Percentiles rank a stretch among this genome's conserved stretches.
Conservation (phyloP, 768 basidiomycete species). For the Exsudoporus frostii region DNA sequence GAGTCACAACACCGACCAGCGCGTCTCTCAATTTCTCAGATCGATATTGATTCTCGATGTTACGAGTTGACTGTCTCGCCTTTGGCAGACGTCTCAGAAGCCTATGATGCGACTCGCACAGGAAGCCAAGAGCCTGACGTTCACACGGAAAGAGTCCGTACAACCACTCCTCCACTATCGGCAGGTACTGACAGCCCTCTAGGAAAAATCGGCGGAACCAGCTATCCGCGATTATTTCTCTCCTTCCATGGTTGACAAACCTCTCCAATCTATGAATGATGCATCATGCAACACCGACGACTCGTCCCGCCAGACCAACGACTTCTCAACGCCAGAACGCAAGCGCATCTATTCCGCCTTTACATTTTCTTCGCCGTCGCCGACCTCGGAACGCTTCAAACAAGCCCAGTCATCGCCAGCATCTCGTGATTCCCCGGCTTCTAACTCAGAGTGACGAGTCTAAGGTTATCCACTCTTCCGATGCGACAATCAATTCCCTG, state of each 20-base stretch:
- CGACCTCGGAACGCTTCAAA: slow-evolving; percentile 52
- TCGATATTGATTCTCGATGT: slow-evolving; percentile 66
- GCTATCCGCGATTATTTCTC: slow-evolving; percentile 55
- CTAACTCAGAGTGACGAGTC: slow-evolving; percentile 20
- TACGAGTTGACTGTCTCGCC: slow-evolving; percentile 79
- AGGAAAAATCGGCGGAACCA: slow-evolving; percentile 58
- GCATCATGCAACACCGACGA: slow-evolving; percentile 36
- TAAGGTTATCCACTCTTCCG: not conserved
- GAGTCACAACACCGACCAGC: slow-evolving; percentile 31
- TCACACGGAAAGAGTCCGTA: slow-evolving; percentile 48
- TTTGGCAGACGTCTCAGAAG: slow-evolving; percentile 70
- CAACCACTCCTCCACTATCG: not conserved
- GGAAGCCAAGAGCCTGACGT: slow-evolving; percentile 40
- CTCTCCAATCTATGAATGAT: slow-evolving; percentile 32
- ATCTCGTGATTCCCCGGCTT: slow-evolving; percentile 19
- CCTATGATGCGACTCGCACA: slow-evolving; percentile 50
- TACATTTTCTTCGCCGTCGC: slow-evolving; percentile 75
- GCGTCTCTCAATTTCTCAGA: slow-evolving; percentile 41
- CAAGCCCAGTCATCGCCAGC: slow-evolving; percentile 37
- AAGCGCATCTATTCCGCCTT: slow-evolving; percentile 71
- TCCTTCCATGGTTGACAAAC: slow-evolving; percentile 12
- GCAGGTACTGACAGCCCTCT: not conserved
- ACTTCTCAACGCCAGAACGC: slow-evolving; percentile 74
- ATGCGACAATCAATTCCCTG: not conserved
- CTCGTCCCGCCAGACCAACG: slow-evolving; percentile 62